phyloP scores from a whole-genome alignment of 2,329 filamentous ascomycete genomes.

The Colletotrichum paranaense region DNA sequence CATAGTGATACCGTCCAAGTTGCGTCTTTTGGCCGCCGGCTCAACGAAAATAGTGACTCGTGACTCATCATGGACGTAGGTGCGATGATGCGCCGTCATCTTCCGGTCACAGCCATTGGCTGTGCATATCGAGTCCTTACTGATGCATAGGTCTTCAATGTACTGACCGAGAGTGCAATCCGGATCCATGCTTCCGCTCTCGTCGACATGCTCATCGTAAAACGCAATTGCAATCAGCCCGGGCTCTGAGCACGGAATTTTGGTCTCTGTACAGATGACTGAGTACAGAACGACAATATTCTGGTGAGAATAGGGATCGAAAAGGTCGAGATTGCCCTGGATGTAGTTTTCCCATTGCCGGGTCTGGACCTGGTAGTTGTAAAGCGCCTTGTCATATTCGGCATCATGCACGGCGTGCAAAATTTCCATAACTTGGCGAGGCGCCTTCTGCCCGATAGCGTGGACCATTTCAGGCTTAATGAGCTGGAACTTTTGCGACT shows the following conservation, averaged over 20 bases:
- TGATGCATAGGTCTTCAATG: conserved; percentile 87
- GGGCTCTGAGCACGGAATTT: conserved; percentile 92
- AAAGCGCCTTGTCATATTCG: conserved; percentile 94
- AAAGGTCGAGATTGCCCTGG: conserved; percentile 86
- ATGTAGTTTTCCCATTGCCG: conserved; percentile 97
- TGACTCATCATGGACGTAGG: conserved; percentile 96
- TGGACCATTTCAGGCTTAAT: conserved; percentile 98
- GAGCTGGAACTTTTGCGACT: conserved; percentile 82
- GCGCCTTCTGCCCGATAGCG: conserved; percentile 80
- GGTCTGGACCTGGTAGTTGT: conserved; percentile 94
- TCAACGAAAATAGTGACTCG: conserved; percentile 93
- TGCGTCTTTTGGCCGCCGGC: conserved; percentile 58
- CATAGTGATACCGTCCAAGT: conserved; percentile 81
- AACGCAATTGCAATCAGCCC: conserved; percentile 91
- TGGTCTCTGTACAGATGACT: conserved; percentile 91
- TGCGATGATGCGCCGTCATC: conserved; percentile 93
- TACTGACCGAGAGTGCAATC: conserved; percentile 97
- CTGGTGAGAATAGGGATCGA: conserved; percentile 95
- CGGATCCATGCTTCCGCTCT: conserved; percentile 74
- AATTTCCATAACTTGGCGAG: conserved; percentile 90
- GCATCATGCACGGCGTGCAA: conserved; percentile 95
- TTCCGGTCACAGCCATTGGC: conserved; percentile 87
- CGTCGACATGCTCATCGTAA: conserved; percentile 87
- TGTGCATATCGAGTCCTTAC: conserved; percentile 81
- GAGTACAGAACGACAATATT: conserved; percentile 96